phyloP scores from a whole-genome alignment of 345 rosid species.

The Dipteronia dyeriana region DNA sequence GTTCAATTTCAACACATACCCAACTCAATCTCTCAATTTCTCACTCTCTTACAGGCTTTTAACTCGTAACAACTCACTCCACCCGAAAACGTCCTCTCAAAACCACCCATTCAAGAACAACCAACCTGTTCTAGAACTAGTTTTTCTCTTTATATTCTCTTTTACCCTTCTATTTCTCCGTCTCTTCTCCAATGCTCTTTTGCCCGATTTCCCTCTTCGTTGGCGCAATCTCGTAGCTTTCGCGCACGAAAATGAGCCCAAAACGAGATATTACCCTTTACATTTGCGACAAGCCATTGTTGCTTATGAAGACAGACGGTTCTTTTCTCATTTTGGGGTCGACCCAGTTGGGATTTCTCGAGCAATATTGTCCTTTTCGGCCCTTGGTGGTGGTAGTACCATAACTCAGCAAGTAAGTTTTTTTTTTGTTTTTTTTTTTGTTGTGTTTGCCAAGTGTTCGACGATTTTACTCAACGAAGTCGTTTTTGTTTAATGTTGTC shows the following conservation, averaged over 20 bases:
- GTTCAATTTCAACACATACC: neutral
- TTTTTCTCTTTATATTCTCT: constrained; percentile 18
- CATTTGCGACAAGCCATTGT: constrained; percentile 36
- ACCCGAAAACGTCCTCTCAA: neutral
- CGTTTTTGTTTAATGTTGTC: neutral
- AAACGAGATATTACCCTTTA: constrained; percentile 22
- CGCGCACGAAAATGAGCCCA: constrained; percentile 25
- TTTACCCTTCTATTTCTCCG: constrained; percentile 18
- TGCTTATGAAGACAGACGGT: constrained; percentile 34
- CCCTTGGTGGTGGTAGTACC: constrained; percentile 34
- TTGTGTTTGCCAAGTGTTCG: constrained; percentile 26
- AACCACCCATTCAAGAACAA: constrained; percentile 1
- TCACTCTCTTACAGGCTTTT: neutral
- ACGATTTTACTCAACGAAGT: constrained; percentile 25
- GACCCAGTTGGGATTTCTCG: constrained; percentile 31
- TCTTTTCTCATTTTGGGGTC: constrained; percentile 28
- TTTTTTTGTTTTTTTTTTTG: neutral
- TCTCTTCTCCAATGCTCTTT: constrained; percentile 18
- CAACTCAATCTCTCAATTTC: neutral
- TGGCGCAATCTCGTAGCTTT: constrained; percentile 27
- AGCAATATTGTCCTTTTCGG: constrained; percentile 28
- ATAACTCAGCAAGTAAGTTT: constrained; percentile 31
- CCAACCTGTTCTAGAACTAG: neutral
- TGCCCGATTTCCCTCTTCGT: constrained; percentile 24
- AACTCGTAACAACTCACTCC: constrained; percentile 17